Percentiles rank a stretch among this genome's conserved stretches.
These are phyloP conservation scores for Fraxinus dipetala DNA, from an alignment of 305 asterid species.

Conservation along the genomic window DNA sequence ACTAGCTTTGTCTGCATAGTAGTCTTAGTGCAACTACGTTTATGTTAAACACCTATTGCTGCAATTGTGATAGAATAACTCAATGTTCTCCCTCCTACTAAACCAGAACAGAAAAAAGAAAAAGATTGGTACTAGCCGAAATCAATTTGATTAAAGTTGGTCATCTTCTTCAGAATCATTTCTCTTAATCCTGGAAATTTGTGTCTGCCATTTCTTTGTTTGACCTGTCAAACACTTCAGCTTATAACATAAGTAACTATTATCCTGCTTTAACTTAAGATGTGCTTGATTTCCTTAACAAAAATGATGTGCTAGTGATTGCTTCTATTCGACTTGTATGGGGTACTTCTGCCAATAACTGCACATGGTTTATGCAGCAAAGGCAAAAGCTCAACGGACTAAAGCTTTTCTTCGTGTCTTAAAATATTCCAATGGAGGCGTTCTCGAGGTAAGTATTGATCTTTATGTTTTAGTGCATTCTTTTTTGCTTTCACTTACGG, in stretches of 20 bases:
- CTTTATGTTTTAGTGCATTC: not conserved
- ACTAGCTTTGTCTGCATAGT: not conserved
- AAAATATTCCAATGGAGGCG: constrained; percentile 85
- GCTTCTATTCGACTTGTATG: not conserved
- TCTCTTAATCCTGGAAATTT: constrained; percentile 4
- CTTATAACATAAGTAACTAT: constrained; percentile 1
- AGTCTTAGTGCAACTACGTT: not conserved
- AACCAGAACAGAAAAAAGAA: not conserved
- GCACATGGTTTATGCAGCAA: constrained; percentile 49
- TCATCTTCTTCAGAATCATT: constrained; percentile 6
- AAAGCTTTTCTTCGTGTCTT: constrained; percentile 85
- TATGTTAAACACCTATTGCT: constrained; percentile 13
- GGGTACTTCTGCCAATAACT: constrained; percentile 15
- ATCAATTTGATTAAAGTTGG: not conserved
- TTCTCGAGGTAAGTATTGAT: constrained; percentile 66
- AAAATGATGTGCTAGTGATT: not conserved
- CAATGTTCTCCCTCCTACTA: not conserved
- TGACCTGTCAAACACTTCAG: not conserved
- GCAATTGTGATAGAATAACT: constrained; percentile 13
- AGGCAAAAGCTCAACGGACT: constrained; percentile 59
- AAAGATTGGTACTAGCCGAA: not conserved
- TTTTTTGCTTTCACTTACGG: not conserved
- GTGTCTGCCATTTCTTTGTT: not conserved
- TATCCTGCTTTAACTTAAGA: constrained; percentile 9
- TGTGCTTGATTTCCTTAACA: not conserved